These are phyloP conservation scores for Hymenoscyphus repandus DNA, from an alignment of 2,329 filamentous ascomycete species.

Conservation along the genomic window DNA sequence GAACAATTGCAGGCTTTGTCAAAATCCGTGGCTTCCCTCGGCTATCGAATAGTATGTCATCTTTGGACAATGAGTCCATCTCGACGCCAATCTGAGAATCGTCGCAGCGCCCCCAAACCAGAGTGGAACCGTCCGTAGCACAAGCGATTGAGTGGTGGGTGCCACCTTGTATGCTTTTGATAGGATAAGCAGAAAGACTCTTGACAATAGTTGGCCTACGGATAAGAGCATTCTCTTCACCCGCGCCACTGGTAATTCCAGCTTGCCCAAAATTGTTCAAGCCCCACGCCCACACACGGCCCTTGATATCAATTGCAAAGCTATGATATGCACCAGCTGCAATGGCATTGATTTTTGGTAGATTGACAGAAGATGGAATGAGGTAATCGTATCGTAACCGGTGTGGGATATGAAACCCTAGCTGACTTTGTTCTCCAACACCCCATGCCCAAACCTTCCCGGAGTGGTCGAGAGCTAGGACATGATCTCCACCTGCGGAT, in stretches of 20 bases:
- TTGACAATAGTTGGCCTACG: conserved; percentile 63
- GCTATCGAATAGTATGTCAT: conserved; percentile 59
- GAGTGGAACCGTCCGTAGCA: conserved; percentile 50
- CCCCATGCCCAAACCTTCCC: conserved; percentile 61
- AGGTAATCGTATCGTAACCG: conserved; percentile 20
- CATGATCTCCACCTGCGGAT: conserved; percentile 51
- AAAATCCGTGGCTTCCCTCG: conserved; percentile 63
- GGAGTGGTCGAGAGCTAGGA: conserved; percentile 50
- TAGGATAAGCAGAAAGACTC: conserved; percentile 54
- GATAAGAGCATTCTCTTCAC: conserved; percentile 65
- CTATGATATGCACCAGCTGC: conserved; percentile 69
- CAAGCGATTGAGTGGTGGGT: conserved; percentile 69
- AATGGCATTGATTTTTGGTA: conserved; percentile 17
- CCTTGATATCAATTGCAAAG: conserved; percentile 66
- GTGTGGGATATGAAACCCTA: conserved; percentile 30
- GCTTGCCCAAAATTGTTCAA: conserved; percentile 83
- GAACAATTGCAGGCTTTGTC: conserved; percentile 52
- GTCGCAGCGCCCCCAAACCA: conserved; percentile 56
- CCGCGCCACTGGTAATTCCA: conserved; percentile 57
- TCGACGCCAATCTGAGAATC: conserved; percentile 52
- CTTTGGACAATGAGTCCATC: conserved; percentile 46
- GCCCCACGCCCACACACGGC: conserved; percentile 74
- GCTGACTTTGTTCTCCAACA: conserved; percentile 49
- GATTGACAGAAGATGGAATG: conserved; percentile 24
- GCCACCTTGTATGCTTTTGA: conserved; percentile 65